Evolutionary conservation across 345 rosid genomes (phyloP), one percentile per base, ranked within the genome.

Genomic region (Gossypium ekmanianum): DNA sequence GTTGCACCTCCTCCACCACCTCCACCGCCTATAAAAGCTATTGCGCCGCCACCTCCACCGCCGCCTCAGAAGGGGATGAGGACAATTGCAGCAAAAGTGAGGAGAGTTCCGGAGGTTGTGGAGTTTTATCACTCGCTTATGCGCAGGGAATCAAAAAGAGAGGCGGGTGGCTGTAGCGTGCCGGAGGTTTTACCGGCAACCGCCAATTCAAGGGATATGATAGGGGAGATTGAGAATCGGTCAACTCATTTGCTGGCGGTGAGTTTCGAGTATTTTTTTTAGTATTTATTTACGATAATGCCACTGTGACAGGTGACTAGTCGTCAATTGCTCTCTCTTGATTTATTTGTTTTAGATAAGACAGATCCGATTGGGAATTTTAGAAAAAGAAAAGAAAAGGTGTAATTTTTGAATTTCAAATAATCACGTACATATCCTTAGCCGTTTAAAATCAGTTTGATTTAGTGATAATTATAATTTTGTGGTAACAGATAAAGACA

Each of bases 201-300:
- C 2, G 14, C 62, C 16, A 57, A 20, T 57, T 22, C 62, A 20
- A 57, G 62, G 27, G 62, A 57, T 57, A 57, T 57, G 62, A 57
- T 57, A 27, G 62, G 62, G 29, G 62, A 57, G 62, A 57, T 57
- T 13, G 62, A 57, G 62, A 57, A 57, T 22, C 62, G 62, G 62
- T 57, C 62, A 11, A 22, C 62, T 57, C 24, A 57, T 22, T 57
- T 57, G 62, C 62, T 57, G 29, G 62, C 62, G 62, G 62, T 57
- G 62, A 57, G 62, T 22, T 57, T 57, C 29, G 6, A 57, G 16
- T 10, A 3, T 55, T 18, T 22, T 56, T 18, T 55, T 57, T 57
- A 51, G 41, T 5, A 34, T 34, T 5, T 34, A 34, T 34, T 34
- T 34, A 34, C 7, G 41, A 5, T 5, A 34, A 34, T 5, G 41